These are phyloP conservation scores for Candida labiduridarum DNA, from an alignment of 1,139 yeast species.

Conservation along the genomic window DNA sequence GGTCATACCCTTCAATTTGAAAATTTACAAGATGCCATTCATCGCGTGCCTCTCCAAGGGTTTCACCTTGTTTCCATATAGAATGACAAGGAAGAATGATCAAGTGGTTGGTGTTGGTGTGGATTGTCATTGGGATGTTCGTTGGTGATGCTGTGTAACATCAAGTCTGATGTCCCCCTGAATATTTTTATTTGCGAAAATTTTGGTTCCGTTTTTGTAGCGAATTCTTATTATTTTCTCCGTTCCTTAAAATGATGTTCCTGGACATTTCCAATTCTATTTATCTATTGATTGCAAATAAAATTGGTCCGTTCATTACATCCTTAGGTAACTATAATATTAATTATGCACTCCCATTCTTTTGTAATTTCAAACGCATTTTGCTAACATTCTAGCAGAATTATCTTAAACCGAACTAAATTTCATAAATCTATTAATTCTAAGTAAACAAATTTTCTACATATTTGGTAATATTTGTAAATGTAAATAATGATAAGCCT, in stretches of 20 bases:
- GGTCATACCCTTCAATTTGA: slow-evolving; percentile 71
- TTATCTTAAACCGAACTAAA: background rate
- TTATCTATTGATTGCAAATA: too few species aligned
- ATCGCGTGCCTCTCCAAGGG: slow-evolving; percentile 36
- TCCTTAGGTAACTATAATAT: too few species aligned
- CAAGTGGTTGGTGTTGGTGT: slow-evolving; percentile 19
- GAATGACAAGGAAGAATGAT: slow-evolving; percentile 72
- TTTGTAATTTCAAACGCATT: too few species aligned
- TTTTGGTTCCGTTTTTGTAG: background rate
- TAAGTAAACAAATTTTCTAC: background rate
- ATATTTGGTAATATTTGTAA: slow-evolving; percentile 14
- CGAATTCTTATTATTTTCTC: background rate
- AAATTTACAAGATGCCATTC: slow-evolving; percentile 72
- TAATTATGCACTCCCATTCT: too few species aligned
- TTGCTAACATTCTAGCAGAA: too few species aligned
- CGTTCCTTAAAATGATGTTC: too few species aligned
- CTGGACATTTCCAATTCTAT: too few species aligned
- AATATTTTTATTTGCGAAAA: too few species aligned
- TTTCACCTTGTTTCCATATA: slow-evolving; percentile 50
- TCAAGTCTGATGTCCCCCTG: too few species aligned
- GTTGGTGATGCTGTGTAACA: background rate
- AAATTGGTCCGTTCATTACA: too few species aligned
- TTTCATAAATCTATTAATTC: background rate
- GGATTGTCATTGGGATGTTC: background rate
- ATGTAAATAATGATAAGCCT: slow-evolving; percentile 59